Conservation (phyloP, 2,329 filamentous ascomycete genomes). For the Aureobasidium sp. region DNA sequence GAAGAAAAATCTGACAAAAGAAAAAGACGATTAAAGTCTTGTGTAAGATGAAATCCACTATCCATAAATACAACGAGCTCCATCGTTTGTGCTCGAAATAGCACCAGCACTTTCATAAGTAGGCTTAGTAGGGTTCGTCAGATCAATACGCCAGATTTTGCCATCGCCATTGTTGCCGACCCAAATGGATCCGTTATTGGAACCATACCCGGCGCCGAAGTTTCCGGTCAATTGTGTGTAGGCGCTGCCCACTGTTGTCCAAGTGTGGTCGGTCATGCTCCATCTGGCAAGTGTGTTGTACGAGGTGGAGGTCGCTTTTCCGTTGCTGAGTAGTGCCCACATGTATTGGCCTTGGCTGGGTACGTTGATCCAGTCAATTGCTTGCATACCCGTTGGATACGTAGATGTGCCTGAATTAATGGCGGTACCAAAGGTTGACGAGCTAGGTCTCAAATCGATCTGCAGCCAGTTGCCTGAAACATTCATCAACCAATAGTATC, state of each 20-base stretch:
- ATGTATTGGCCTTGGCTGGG: neutral
- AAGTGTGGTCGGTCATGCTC: neutral
- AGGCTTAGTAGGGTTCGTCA: neutral
- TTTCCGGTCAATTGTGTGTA: neutral
- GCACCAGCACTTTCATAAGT: neutral
- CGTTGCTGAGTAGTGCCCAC: neutral
- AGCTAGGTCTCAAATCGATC: neutral
- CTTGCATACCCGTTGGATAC: neutral
- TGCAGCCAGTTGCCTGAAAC: neutral
- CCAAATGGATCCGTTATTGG: neutral
- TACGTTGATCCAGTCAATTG: neutral
- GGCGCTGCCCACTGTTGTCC: neutral
- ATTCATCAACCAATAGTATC: neutral
- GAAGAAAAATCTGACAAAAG: neutral
- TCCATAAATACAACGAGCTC: neutral
- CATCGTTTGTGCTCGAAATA: neutral
- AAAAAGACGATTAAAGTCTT: neutral
- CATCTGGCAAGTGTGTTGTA: neutral
- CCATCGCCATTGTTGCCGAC: neutral
- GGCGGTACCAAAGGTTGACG: neutral
- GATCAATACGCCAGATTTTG: neutral
- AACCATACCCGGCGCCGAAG: neutral
- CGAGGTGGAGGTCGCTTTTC: neutral
- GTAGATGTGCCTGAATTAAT: neutral
- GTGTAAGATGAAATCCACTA: neutral